A percentile compares a stretch with the other conserved stretches of the same genome.
phyloP scores from a whole-genome alignment of 1,139 yeast species.

The Debaryomycetaceae sp. region DNA sequence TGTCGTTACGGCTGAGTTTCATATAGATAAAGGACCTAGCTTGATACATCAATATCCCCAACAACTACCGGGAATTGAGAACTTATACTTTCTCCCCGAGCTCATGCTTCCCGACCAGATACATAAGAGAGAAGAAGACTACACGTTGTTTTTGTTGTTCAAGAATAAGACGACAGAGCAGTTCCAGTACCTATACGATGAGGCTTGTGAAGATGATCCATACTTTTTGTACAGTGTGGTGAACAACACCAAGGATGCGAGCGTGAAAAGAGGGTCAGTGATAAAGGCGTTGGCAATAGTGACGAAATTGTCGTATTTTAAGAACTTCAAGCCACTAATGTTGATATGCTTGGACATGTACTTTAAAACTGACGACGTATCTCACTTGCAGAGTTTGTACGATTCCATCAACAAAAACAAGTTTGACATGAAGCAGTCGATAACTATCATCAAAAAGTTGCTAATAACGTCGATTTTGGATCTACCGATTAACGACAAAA shows the following conservation, averaged over 20 bases:
- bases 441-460: constrained; percentile 34
- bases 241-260: constrained; percentile 44
- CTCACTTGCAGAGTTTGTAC: constrained; percentile 27
- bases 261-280: constrained; percentile 51
- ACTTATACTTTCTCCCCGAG: constrained; percentile 47
- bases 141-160: constrained; percentile 54
- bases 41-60: constrained; percentile 49
- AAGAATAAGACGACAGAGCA: constrained; percentile 35
- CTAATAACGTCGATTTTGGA: constrained; percentile 46
- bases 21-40: constrained; percentile 53
- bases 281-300: constrained; percentile 56
- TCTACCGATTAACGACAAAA: constrained; percentile 44
- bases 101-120: constrained; percentile 63
- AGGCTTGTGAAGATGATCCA: constrained; percentile 37
- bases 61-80: constrained; percentile 41
- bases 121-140: constrained; percentile 59
- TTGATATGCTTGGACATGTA: constrained; percentile 52
- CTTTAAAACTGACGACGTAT: constrained; percentile 25
- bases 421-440: constrained; percentile 23
- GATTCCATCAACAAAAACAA: constrained; percentile 33
- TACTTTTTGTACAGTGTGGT: constrained; percentile 57
- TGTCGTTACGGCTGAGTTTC: constrained; percentile 56
- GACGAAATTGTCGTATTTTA: constrained; percentile 50
- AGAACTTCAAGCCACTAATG: constrained; percentile 57
- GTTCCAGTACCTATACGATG: constrained; percentile 38